These are phyloP conservation scores for Picea glauca DNA, from an alignment of 75 land plant genomes.

Conservation along the genomic window DNA sequence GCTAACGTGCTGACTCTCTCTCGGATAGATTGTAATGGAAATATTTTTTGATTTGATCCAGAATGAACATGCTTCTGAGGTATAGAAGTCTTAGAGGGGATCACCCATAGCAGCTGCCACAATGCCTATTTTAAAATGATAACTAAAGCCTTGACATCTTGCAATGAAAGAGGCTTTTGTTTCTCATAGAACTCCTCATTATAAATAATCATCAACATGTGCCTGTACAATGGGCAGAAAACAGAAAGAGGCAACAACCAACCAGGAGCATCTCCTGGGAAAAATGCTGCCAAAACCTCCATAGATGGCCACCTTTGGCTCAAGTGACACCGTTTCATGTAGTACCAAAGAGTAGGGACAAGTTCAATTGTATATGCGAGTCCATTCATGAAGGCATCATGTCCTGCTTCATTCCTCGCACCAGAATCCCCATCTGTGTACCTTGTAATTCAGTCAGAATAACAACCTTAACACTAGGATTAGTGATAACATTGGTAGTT, in stretches of 20 bases:
- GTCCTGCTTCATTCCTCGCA: too few relatives aligned
- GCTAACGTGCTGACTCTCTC: constrained; percentile 47
- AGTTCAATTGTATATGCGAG: too few relatives aligned
- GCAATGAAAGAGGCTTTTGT: constrained; percentile 75
- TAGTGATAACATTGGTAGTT: too few relatives aligned
- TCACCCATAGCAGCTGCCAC: constrained; percentile 89
- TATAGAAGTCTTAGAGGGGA: constrained; percentile 33
- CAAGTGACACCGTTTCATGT: too few relatives aligned
- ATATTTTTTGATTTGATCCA: constrained; percentile 20
- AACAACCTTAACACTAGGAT: too few relatives aligned
- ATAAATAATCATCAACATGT: constrained; percentile 81
- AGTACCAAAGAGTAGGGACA: too few relatives aligned
- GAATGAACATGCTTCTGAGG: constrained; percentile 22
- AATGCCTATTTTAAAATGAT: constrained; percentile 87
- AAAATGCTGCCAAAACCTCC: constrained; percentile 24
- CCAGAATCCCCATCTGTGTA: too few relatives aligned
- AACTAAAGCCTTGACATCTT: constrained; percentile 65
- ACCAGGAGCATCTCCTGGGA: constrained; percentile 64
- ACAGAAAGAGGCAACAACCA: constrained; percentile 87
- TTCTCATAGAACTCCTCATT: constrained; percentile 97
- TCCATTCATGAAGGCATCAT: too few relatives aligned
- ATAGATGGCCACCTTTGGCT: too few relatives aligned
- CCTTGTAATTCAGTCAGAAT: too few relatives aligned
- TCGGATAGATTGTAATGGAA: constrained; percentile 38
- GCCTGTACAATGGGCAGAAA: constrained; percentile 93